A percentile compares a stretch with the other conserved stretches of the same genome.
Evolutionary conservation across 345 rosid species (phyloP).

Genomic region (Citrus sinensis): DNA sequence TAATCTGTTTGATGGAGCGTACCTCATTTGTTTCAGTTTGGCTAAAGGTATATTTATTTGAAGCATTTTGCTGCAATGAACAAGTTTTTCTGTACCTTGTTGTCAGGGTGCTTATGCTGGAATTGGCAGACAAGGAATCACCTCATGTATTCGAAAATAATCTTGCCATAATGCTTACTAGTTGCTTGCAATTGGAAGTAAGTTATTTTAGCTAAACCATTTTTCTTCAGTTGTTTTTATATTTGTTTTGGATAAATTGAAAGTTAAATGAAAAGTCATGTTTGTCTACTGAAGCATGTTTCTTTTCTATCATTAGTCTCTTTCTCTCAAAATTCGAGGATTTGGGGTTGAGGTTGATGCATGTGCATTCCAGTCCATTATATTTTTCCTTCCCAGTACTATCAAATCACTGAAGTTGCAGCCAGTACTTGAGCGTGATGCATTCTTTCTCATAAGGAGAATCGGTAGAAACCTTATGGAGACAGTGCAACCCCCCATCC

Average conservation of each 20-base stretch:
- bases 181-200: conserved; percentile 56
- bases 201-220: conserved; percentile 17
- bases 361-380: conserved; percentile 25
- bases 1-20: neutral
- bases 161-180: conserved; percentile 35
- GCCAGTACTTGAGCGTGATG: conserved; percentile 39
- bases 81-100: neutral
- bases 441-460: conserved; percentile 31
- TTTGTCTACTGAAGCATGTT: conserved; percentile 5
- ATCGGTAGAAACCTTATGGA: conserved; percentile 20
- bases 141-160: conserved; percentile 22
- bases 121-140: conserved; percentile 35
- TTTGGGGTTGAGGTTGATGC: conserved; percentile 31
- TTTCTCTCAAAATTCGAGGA: conserved; percentile 46
- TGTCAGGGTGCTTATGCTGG: conserved; percentile 46
- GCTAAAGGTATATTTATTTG: neutral
- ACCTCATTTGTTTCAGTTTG: neutral
- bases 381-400: conserved; percentile 36
- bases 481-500: conserved; percentile 9
- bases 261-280: neutral
- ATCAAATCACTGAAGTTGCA: conserved; percentile 48
- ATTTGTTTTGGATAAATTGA: neutral
- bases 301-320: conserved; percentile 40
- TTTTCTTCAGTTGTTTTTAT: neutral
- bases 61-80: neutral